A percentile compares a stretch with the other conserved stretches of the same genome.
Conservation (phyloP, 2,329 filamentous ascomycete genomes). For the Monosporascus sp. region DNA sequence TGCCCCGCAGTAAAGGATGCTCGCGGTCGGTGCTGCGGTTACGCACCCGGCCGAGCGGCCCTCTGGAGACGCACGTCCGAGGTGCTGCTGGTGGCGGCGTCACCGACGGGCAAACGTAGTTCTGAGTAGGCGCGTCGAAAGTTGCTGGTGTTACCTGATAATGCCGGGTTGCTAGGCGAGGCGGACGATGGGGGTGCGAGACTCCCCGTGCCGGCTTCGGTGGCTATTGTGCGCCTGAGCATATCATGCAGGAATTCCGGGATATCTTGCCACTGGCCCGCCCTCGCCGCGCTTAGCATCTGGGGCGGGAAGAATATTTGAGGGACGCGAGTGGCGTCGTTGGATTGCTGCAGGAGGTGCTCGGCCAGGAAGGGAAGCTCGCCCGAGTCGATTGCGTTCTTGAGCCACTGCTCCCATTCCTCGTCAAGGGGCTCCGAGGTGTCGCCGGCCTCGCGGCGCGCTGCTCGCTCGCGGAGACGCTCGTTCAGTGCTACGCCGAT, state of each 20-base stretch:
- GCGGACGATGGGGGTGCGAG: slow-evolving; percentile 7
- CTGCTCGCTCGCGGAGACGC: slow-evolving; percentile 59
- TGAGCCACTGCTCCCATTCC: slow-evolving; percentile 71
- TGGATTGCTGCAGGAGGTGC: slow-evolving; percentile 32
- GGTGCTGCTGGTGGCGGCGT: slow-evolving; percentile 16
- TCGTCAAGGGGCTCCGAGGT: slow-evolving; percentile 57
- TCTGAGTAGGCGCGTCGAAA: slow-evolving; percentile 23
- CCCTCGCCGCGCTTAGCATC: slow-evolving; percentile 50
- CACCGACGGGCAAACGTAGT: slow-evolving; percentile 36
- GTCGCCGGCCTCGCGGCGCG: slow-evolving; percentile 57
- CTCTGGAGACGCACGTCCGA: slow-evolving; percentile 23
- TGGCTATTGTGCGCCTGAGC: slow-evolving; percentile 42
- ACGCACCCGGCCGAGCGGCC: slow-evolving; percentile 28
- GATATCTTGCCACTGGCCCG: slow-evolving; percentile 53
- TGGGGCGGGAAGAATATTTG: slow-evolving; percentile 42
- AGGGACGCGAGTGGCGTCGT: slow-evolving; percentile 29
- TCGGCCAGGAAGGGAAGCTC: slow-evolving; percentile 44
- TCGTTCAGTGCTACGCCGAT: slow-evolving; percentile 60
- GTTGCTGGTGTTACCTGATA: slow-evolving; percentile 9
- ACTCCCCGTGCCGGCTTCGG: slow-evolving; percentile 22
- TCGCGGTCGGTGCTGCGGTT: slow-evolving; percentile 1
- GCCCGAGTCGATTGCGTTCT: slow-evolving; percentile 62
- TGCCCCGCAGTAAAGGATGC: neutral
- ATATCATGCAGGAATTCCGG: slow-evolving; percentile 51
- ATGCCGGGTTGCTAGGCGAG: slow-evolving; percentile 6